Conservation (phyloP, 2,329 filamentous ascomycete species). For the Xylaria sp. region DNA sequence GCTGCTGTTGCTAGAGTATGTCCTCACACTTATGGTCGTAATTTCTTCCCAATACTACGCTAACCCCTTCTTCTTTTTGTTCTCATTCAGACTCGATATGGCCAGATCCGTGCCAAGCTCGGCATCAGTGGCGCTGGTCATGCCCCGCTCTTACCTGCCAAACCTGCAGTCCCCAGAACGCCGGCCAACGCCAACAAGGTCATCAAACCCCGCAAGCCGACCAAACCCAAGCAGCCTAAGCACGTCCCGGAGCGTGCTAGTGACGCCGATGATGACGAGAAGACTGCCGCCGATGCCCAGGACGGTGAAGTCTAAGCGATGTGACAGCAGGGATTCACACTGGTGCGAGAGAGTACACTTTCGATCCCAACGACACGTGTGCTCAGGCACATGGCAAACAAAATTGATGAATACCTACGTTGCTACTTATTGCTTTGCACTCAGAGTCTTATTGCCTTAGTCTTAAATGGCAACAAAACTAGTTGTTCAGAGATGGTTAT, state of each 20-base stretch:
- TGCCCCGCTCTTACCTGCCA: neutral
- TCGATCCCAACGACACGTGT: neutral
- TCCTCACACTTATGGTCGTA: neutral
- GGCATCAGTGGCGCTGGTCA: neutral
- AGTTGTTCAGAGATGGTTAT: neutral
- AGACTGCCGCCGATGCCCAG: neutral
- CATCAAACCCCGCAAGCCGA: slow-evolving; percentile 13
- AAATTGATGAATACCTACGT: neutral
- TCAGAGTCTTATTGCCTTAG: slow-evolving; percentile 7
- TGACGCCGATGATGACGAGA: neutral
- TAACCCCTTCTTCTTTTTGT: neutral
- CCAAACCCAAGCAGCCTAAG: slow-evolving; percentile 14
- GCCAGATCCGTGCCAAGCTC: slow-evolving; percentile 32
- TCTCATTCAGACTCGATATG: slow-evolving; percentile 12
- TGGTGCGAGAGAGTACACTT: neutral
- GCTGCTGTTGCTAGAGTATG: slow-evolving; percentile 37
- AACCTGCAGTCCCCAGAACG: neutral
- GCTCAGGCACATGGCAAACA: neutral
- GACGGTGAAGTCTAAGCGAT: neutral
- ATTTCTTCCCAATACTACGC: neutral
- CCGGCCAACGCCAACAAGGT: slow-evolving; percentile 5
- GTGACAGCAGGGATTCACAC: neutral
- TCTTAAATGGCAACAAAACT: neutral
- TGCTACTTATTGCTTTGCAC: slow-evolving; percentile 7
- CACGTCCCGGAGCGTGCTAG: neutral